Conservation (phyloP, 176 grass and related monocot genomes). For the Sorghum bicolor region DNA sequence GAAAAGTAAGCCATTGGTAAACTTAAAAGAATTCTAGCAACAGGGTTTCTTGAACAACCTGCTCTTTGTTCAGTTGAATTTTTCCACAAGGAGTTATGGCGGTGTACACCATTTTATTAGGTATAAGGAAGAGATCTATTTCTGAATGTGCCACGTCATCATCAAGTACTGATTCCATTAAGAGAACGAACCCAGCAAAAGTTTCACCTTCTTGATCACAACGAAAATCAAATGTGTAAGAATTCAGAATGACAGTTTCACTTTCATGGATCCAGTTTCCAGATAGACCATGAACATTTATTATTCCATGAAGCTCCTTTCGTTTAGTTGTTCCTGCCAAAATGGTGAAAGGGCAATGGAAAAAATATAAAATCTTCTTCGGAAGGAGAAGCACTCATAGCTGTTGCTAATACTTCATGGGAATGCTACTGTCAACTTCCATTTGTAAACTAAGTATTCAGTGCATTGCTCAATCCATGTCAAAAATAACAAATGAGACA, state of each 20-base stretch:
- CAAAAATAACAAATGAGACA: conserved; percentile 7
- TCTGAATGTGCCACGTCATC: conserved; percentile 66
- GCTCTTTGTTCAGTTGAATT: conserved; percentile 68
- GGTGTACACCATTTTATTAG: conserved; percentile 74
- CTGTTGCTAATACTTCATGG: neutral
- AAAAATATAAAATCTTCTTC: conserved; percentile 1
- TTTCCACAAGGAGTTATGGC: conserved; percentile 62
- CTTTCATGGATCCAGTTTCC: conserved; percentile 70
- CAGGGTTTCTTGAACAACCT: conserved; percentile 53
- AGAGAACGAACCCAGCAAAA: conserved; percentile 72
- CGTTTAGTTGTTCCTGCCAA: conserved; percentile 79
- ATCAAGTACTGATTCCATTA: conserved; percentile 78
- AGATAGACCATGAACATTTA: conserved; percentile 45
- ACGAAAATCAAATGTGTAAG: conserved; percentile 66
- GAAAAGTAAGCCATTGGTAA: conserved; percentile 20
- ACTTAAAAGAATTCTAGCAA: conserved; percentile 20
- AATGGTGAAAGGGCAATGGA: conserved; percentile 11
- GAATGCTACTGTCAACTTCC: conserved; percentile 3
- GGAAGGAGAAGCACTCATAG: neutral
- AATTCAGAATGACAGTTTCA: conserved; percentile 51
- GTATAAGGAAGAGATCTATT: conserved; percentile 76
- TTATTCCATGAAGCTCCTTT: conserved; percentile 83
- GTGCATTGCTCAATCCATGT: conserved; percentile 4
- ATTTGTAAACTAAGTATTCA: conserved; percentile 20
- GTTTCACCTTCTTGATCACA: conserved; percentile 69